phyloP scores from a whole-genome alignment of 83 land plant species.

The Diphasiastrum complanatum region DNA sequence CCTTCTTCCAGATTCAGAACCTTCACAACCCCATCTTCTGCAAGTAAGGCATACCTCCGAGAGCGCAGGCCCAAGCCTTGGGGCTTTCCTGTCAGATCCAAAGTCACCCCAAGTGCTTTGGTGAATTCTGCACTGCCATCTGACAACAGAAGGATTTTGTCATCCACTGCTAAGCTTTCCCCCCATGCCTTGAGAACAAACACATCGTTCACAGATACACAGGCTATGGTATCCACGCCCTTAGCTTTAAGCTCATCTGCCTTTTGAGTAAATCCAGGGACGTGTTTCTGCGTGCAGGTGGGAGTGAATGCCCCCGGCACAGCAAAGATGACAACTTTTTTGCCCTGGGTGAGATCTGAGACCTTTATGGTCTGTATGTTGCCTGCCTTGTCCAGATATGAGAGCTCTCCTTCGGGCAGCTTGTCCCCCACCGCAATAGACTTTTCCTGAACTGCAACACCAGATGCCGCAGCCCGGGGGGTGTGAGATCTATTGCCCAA shows the following conservation, averaged over 20 bases:
- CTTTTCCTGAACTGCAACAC: too few species aligned
- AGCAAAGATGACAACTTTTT: slow-evolving; percentile 7
- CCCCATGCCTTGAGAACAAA: slow-evolving; percentile 5
- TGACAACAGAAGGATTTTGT: slow-evolving; percentile 2
- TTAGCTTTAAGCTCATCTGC: slow-evolving; percentile 6
- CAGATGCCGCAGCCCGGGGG: too few species aligned
- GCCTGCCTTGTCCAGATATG: slow-evolving; percentile 5
- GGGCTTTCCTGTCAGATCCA: too few species aligned
- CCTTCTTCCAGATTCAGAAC: slow-evolving; percentile 65
- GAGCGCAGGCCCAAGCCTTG: too few species aligned
- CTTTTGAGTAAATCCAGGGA: slow-evolving; percentile 4
- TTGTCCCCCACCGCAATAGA: slow-evolving; percentile 2
- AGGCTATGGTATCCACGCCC: slow-evolving; percentile 7
- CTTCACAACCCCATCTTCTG: slow-evolving; percentile 60
- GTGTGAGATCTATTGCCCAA: too few species aligned
- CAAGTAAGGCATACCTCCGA: slow-evolving; percentile 55
- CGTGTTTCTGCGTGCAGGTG: slow-evolving; percentile 4
- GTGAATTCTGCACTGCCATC: slow-evolving; percentile 5
- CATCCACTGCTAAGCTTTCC: neutral
- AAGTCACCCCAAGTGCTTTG: neutral
- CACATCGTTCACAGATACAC: slow-evolving; percentile 6
- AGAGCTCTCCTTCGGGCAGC: slow-evolving; percentile 15
- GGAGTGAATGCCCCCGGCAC: slow-evolving; percentile 8
- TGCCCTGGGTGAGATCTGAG: slow-evolving; percentile 1
- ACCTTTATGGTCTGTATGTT: slow-evolving; percentile 11